A percentile compares a stretch with the other conserved stretches of the same genome.
These are phyloP conservation scores for Fragosphaeria purpurea DNA, from an alignment of 2,329 filamentous ascomycete species.

Conservation along the genomic window DNA sequence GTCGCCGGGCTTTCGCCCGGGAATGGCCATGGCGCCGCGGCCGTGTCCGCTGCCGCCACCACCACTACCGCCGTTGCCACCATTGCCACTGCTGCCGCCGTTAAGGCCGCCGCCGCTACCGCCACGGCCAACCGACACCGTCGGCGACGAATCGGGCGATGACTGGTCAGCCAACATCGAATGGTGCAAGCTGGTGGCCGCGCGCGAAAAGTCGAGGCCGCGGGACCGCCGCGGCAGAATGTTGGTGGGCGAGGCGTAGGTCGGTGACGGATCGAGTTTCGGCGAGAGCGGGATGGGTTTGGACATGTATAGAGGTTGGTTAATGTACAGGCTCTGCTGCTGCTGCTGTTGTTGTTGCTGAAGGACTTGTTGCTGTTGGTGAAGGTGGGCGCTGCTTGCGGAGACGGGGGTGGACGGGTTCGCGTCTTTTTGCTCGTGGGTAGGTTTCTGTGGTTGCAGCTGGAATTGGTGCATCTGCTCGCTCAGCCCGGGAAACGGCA, in stretches of 20 bases:
- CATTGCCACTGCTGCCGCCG: background rate
- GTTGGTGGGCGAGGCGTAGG: constrained; percentile 78
- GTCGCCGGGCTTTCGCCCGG: constrained; percentile 35
- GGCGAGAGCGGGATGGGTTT: constrained; percentile 68
- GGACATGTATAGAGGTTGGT: constrained; percentile 26
- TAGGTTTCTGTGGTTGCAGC: background rate
- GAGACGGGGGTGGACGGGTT: constrained; percentile 9
- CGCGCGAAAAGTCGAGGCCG: constrained; percentile 85
- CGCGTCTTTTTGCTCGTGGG: background rate
- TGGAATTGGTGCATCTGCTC: constrained; percentile 38
- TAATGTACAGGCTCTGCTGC: constrained; percentile 7
- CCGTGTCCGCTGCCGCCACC: constrained; percentile 14
- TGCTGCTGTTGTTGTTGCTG: constrained; percentile 7
- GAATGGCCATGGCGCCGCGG: constrained; percentile 47
- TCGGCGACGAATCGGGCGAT: constrained; percentile 84
- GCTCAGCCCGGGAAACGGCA: constrained; percentile 39
- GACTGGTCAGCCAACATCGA: constrained; percentile 84
- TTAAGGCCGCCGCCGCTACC: background rate
- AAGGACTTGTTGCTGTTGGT: constrained; percentile 8
- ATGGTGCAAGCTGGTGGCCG: constrained; percentile 89
- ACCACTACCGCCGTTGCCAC: constrained; percentile 24
- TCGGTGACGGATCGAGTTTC: constrained; percentile 74
- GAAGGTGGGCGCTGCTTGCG: constrained; percentile 11
- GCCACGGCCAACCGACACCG: constrained; percentile 54
- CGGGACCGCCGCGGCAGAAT: constrained; percentile 81